A percentile compares a stretch with the other conserved stretches of the same genome.
Conservation (phyloP, 2,329 filamentous ascomycete genomes). For the Paecilomyces sp. region DNA sequence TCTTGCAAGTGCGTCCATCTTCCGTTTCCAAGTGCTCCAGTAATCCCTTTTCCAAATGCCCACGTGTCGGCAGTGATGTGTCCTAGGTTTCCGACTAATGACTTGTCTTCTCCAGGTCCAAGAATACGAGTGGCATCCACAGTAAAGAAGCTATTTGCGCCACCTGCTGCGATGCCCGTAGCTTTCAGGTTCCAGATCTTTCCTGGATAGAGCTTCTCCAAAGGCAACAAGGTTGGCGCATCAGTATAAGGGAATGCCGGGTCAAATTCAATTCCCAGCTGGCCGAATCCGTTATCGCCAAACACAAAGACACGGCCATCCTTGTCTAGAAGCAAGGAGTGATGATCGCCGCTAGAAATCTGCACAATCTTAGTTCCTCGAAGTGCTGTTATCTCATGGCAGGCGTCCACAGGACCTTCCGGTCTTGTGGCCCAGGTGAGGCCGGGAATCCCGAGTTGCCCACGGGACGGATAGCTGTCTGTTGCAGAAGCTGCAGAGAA, state of each 20-base stretch:
- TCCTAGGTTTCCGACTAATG: constrained; percentile 39
- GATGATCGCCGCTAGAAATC: constrained; percentile 78
- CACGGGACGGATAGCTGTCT: constrained; percentile 68
- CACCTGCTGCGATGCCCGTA: constrained; percentile 76
- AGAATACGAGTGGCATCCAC: constrained; percentile 65
- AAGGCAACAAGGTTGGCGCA: constrained; percentile 62
- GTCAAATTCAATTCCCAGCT: constrained; percentile 73
- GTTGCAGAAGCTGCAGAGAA: constrained; percentile 82
- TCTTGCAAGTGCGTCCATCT: constrained; percentile 83
- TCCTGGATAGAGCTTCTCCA: constrained; percentile 65
- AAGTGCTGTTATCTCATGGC: constrained; percentile 69
- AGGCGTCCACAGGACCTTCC: constrained; percentile 68
- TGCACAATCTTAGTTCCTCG: constrained; percentile 63
- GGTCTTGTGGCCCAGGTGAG: constrained; percentile 74
- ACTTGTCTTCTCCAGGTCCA: constrained; percentile 35
- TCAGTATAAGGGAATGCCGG: constrained; percentile 57
- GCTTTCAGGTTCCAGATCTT: constrained; percentile 58
- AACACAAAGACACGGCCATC: constrained; percentile 76
- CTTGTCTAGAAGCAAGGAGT: constrained; percentile 72
- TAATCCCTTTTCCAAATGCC: constrained; percentile 80
- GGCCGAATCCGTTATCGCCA: constrained; percentile 86
- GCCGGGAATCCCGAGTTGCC: constrained; percentile 81
- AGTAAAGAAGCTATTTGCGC: constrained; percentile 78
- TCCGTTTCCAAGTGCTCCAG: constrained; percentile 74
- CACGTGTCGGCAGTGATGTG: constrained; percentile 69